Evolutionary conservation across 176 grass and related monocot species (phyloP), one percentile per base, ranked within the genome.

Genomic region (Leersia perrieri): DNA sequence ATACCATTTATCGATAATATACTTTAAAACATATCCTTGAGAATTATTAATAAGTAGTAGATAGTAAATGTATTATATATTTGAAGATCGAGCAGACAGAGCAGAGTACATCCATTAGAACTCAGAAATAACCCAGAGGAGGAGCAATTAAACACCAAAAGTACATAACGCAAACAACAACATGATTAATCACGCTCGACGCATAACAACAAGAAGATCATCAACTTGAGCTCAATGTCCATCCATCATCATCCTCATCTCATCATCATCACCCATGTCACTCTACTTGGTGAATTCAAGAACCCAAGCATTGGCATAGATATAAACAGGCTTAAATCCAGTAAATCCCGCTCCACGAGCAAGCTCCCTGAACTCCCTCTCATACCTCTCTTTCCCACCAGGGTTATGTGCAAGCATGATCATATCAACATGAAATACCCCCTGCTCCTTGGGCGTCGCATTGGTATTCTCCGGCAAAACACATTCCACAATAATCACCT

Each of bases 341-440:
- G 75, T 9, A 82, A 99, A 99, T 0, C 96, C 96, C 0, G 88
- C 93, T 38, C 72, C 81, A 33, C 62, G 73, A 22, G 96, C 92
- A 72, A 99, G 86, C 1, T 60, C 84, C 79, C 82, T 25, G 72
- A 93, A 99, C 84, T 99, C 96, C 49, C 84, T 68, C 86, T 86
- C 72, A 68, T 91, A 93, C 40, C 96, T 75, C 90, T 95, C 96
- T 75, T 89, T 95, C 32, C 96, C 96, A 0, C 96, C 96, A 3
- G 92, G 92, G 88, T 98, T 98, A 74, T 98, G 95, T 3, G 95
- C 95, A 70, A 98, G 87, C 95, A 98, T 98, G 92, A 98, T 91
- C 55, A 98, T 41, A 71, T 98, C 95, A 16, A 91, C 38, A 25
- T 93, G 83, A 83, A 98, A 89, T 15, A 98, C 90, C 11, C 88